Evolutionary conservation across 1,284 basidiomycete genomes (phyloP).

Genomic region (Ceratobasidium sp.): DNA sequence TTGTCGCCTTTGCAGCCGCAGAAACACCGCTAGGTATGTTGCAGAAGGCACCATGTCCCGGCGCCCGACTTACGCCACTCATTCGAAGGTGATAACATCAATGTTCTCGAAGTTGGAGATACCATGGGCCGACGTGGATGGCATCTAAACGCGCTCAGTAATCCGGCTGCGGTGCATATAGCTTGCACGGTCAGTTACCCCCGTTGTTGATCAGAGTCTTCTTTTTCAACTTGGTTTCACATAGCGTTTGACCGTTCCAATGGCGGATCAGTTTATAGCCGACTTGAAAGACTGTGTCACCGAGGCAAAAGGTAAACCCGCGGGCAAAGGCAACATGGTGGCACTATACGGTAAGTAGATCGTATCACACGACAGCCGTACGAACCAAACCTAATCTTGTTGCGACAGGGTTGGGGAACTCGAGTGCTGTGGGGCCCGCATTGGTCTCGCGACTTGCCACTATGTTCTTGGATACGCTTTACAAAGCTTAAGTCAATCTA

Average conservation of each 20-base stretch:
- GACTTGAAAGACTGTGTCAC: slow-evolving; percentile 80
- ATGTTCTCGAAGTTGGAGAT: slow-evolving; percentile 89
- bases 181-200: slow-evolving; percentile 80
- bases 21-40: slow-evolving; percentile 9
- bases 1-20: slow-evolving; percentile 78
- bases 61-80: neutral
- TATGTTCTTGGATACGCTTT: slow-evolving; percentile 81
- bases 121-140: slow-evolving; percentile 83
- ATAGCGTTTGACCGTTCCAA: slow-evolving; percentile 76
- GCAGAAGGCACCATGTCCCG: neutral
- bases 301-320: slow-evolving; percentile 63
- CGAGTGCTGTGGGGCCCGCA: slow-evolving; percentile 85
- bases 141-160: slow-evolving; percentile 87
- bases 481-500: slow-evolving; percentile 63
- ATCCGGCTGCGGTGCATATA: slow-evolving; percentile 88
- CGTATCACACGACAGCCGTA: neutral
- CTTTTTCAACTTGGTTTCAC: slow-evolving; percentile 1
- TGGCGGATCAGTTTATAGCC: slow-evolving; percentile 77
- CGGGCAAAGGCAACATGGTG: slow-evolving; percentile 81
- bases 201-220: neutral
- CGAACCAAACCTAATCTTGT: neutral
- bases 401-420: slow-evolving; percentile 78
- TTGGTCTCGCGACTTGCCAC: slow-evolving; percentile 86
- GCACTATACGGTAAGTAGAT: slow-evolving; percentile 79
- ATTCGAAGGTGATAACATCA: slow-evolving; percentile 63